Evolutionary conservation across 2,329 filamentous ascomycete species (phyloP).

Genomic region (Tolypocladium capitatum): DNA sequence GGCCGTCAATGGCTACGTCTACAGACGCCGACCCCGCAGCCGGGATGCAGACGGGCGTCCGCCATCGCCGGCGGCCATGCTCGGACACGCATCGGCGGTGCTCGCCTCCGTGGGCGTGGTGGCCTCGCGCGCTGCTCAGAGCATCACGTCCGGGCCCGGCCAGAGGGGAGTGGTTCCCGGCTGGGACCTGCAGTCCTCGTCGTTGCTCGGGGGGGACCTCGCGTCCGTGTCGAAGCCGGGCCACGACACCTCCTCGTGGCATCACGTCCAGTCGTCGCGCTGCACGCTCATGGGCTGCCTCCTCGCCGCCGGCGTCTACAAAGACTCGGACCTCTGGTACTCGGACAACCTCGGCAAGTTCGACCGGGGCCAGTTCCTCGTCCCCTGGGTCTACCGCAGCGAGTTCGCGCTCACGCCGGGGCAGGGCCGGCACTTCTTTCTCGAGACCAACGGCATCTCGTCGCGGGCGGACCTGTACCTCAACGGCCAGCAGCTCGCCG

Average conservation of each 20-base stretch:
- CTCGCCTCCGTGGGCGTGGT: not conserved
- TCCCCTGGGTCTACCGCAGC: constrained; percentile 46
- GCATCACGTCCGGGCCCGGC: constrained; percentile 12
- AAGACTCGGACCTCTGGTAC: constrained; percentile 41
- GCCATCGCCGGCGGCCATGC: constrained; percentile 1
- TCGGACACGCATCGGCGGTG: constrained; percentile 1
- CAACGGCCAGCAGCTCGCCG: constrained; percentile 40
- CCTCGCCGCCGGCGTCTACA: constrained; percentile 36
- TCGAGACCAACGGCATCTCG: constrained; percentile 46
- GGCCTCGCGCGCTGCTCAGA: not conserved
- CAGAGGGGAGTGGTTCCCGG: constrained; percentile 21
- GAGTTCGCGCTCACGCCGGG: constrained; percentile 29
- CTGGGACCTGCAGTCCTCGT: constrained; percentile 37
- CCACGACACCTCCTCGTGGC: constrained; percentile 35
- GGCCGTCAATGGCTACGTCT: not conserved
- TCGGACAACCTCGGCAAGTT: constrained; percentile 32
- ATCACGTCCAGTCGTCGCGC: constrained; percentile 29
- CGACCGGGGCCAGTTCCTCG: constrained; percentile 31
- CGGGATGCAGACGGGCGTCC: not conserved
- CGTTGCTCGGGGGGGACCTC: constrained; percentile 21
- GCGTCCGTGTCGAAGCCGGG: constrained; percentile 26
- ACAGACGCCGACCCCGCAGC: not conserved
- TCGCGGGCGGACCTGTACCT: constrained; percentile 47
- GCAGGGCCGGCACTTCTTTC: constrained; percentile 29
- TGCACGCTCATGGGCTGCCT: constrained; percentile 46